Conservation (phyloP, 805 yeast genomes). For the Kuraishia molischiana region DNA sequence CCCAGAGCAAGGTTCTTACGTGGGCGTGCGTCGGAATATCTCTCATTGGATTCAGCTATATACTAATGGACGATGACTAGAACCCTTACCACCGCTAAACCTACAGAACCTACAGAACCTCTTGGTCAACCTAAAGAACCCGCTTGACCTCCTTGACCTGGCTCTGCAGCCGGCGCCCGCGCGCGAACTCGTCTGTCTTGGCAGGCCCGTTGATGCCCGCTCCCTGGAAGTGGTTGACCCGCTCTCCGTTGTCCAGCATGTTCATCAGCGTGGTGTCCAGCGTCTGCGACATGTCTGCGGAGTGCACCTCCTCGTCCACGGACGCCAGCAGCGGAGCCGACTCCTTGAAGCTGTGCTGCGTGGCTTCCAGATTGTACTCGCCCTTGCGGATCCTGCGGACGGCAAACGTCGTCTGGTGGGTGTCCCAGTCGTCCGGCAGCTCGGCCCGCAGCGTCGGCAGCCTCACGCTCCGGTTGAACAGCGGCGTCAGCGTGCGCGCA, state of each 20-base stretch:
- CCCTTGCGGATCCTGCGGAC: neutral
- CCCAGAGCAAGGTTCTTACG: slow-evolving; percentile 43
- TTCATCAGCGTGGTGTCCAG: slow-evolving; percentile 1
- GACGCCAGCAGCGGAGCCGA: neutral
- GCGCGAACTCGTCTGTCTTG: neutral
- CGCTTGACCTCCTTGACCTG: neutral
- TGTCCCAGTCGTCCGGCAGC: slow-evolving; percentile 3
- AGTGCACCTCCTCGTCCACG: neutral
- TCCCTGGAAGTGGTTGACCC: slow-evolving; percentile 1
- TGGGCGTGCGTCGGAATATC: slow-evolving; percentile 57
- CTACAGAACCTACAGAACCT: neutral
- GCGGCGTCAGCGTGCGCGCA: neutral
- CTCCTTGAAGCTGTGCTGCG: neutral
- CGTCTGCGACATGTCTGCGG: slow-evolving; percentile 1
- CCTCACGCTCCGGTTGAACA: slow-evolving; percentile 1
- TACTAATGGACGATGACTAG: slow-evolving; percentile 15
- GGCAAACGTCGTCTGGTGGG: slow-evolving; percentile 1
- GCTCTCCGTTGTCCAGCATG: slow-evolving; percentile 3
- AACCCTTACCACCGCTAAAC: neutral
- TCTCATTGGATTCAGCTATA: slow-evolving; percentile 39
- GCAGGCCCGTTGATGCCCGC: neutral
- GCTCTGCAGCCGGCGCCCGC: neutral
- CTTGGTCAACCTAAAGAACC: neutral
- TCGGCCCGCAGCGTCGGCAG: slow-evolving; percentile 2
- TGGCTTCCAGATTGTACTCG: neutral